Evolutionary conservation across 495 filamentous ascomycete genomes (phyloP).

Genomic region (Staphylotrichum longicolle): DNA sequence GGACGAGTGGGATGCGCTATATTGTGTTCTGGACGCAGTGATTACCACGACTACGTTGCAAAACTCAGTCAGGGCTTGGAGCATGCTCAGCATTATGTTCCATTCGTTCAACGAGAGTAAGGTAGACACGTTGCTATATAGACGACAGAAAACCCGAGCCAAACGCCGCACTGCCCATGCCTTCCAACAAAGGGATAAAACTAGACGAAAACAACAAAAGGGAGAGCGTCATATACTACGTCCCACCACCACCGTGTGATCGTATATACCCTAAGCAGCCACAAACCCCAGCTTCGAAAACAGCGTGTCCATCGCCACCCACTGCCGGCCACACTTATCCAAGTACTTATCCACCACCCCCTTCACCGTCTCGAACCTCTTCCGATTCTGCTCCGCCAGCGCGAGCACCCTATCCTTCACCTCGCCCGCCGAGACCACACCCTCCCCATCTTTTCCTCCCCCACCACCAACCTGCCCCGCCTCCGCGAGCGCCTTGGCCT

Average conservation of each 20-base stretch:
- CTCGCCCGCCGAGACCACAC: constrained; percentile 40
- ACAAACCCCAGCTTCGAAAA: constrained; percentile 61
- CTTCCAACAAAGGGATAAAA: no score
- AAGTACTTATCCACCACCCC: constrained; percentile 81
- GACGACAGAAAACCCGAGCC: no score
- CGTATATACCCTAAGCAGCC: constrained; percentile 24
- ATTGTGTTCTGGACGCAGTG: no score
- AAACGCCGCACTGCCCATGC: no score
- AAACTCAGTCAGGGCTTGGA: no score
- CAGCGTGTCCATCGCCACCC: constrained; percentile 93
- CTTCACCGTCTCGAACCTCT: constrained; percentile 70
- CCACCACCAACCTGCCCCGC: constrained; percentile 20
- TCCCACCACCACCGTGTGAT: not conserved
- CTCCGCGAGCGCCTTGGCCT: constrained; percentile 55
- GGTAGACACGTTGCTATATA: no score
- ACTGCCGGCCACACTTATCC: constrained; percentile 89
- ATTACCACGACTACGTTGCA: no score
- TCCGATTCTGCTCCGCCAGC: constrained; percentile 75
- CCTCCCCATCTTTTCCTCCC: constrained; percentile 33
- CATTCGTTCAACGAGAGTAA: no score
- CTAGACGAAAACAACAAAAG: no score
- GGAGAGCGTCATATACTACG: not conserved
- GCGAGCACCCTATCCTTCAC: constrained; percentile 57
- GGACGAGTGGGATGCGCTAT: no score
- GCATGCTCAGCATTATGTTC: no score